Conservation (phyloP, 2,329 filamentous ascomycete species). For the Fusarium coicis region DNA sequence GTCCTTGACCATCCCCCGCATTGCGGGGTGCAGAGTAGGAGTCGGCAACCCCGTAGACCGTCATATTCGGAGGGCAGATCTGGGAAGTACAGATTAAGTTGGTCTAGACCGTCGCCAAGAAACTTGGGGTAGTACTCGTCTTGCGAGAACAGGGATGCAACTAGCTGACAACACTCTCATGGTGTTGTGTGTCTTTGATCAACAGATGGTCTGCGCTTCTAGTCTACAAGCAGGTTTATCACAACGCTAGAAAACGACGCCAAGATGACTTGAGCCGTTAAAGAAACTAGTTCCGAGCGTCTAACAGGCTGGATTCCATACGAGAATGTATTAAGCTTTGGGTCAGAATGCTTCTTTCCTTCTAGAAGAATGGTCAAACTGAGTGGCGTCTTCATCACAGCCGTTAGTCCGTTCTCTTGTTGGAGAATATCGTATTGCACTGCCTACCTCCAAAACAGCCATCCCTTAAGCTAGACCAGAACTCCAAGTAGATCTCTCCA, state of each 20-base stretch:
- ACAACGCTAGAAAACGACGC: conserved; percentile 19
- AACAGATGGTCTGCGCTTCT: conserved; percentile 6
- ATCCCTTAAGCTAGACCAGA: background rate
- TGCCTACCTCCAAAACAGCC: background rate
- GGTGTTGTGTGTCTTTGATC: background rate
- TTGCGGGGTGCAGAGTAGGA: conserved; percentile 28
- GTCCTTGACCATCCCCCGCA: conserved; percentile 14
- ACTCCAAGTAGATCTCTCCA: background rate
- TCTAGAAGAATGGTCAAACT: conserved; percentile 5
- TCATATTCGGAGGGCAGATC: conserved; percentile 1
- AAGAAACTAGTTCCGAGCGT: background rate
- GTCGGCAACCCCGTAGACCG: background rate
- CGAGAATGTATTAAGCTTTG: background rate
- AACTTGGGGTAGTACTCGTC: conserved; percentile 5
- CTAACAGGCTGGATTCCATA: background rate
- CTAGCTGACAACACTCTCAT: background rate
- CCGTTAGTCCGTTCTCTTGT: background rate
- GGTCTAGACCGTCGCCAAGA: conserved; percentile 25
- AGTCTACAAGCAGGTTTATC: background rate
- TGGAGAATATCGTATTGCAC: background rate
- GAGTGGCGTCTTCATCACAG: background rate
- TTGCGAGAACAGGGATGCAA: background rate
- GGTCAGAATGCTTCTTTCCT: background rate
- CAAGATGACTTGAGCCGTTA: background rate
- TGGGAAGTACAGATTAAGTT: conserved; percentile 29